Conservation (phyloP, 139 green algal genomes). For the Diplosphaera chodatii region DNA sequence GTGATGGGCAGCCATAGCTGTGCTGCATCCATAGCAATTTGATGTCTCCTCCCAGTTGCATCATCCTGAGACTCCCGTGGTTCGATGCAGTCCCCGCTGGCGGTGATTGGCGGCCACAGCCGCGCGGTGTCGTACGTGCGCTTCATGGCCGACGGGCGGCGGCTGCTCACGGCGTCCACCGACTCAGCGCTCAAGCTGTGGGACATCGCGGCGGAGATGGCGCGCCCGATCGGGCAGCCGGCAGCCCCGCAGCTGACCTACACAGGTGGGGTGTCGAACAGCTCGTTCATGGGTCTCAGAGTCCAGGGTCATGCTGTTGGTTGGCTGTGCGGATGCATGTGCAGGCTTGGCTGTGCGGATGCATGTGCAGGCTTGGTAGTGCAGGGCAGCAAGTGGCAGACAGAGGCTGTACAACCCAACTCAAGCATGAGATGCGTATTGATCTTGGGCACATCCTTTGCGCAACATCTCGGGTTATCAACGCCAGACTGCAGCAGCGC, state of each 20-base stretch:
- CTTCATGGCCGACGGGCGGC: conserved; percentile 33
- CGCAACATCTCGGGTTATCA: too few relatives aligned
- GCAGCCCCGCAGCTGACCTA: conserved; percentile 5
- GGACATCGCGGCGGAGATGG: conserved; percentile 21
- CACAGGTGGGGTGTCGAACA: conserved; percentile 7
- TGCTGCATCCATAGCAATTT: background rate
- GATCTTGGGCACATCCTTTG: too few relatives aligned
- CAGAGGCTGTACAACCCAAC: too few relatives aligned
- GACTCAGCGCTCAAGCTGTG: conserved; percentile 48
- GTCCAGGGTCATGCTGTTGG: too few relatives aligned
- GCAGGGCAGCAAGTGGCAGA: too few relatives aligned
- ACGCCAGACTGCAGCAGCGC: too few relatives aligned
- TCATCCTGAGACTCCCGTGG: too few relatives aligned
- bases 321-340: too few relatives aligned
- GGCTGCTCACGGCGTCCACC: conserved; percentile 63
- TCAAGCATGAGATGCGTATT: too few relatives aligned
- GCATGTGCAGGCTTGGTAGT: too few relatives aligned
- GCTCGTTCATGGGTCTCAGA: background rate
- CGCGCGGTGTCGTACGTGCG: conserved; percentile 73
- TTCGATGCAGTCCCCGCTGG: conserved; percentile 30
- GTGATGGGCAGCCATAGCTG: background rate
- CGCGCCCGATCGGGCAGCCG: background rate
- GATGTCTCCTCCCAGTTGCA: too few relatives aligned
- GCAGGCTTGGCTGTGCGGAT: too few relatives aligned
- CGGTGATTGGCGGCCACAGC: conserved; percentile 42